phyloP scores from a whole-genome alignment of 495 filamentous ascomycete species.

The Trichodelitschia bisporula region DNA sequence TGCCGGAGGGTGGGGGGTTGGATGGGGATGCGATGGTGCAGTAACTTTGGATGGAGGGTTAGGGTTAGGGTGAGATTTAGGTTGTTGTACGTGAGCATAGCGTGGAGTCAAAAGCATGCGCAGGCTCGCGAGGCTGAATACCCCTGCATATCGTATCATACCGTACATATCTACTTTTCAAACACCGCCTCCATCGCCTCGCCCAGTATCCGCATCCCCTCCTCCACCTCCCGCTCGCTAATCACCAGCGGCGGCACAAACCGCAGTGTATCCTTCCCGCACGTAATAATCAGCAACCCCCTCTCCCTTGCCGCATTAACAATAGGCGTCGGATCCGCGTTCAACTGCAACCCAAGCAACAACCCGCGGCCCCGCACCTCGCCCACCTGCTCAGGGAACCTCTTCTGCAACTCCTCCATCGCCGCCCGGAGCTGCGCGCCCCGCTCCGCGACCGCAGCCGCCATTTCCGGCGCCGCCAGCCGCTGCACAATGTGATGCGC shows the following conservation, averaged over 20 bases:
- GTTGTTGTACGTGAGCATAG: no score
- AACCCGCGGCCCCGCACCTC: constrained; percentile 68
- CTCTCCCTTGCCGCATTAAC: constrained; percentile 70
- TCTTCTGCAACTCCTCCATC: constrained; percentile 34
- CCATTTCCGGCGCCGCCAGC: constrained; percentile 38
- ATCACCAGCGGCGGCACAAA: constrained; percentile 30
- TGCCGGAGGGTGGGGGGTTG: no score
- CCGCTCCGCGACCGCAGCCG: constrained; percentile 37
- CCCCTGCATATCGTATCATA: no score
- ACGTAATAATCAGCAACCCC: constrained; percentile 74
- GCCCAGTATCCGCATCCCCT: constrained; percentile 51
- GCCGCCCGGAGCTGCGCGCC: constrained; percentile 34
- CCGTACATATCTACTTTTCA: no score
- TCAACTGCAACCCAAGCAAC: constrained; percentile 66
- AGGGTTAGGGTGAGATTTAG: no score
- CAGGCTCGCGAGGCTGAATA: no score
- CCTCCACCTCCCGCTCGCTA: constrained; percentile 45
- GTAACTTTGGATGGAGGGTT: no score
- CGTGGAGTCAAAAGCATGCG: no score
- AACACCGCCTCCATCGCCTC: constrained; percentile 31
- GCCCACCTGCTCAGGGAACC: constrained; percentile 43
- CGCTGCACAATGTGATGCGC: constrained; percentile 64
- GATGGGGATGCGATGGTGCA: no score
- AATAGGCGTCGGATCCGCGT: constrained; percentile 38
- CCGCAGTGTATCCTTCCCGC: constrained; percentile 42